Percentiles rank a stretch among this genome's conserved stretches.
Conservation (phyloP, 768 basidiomycete genomes). For the Suillus occidentalis region DNA sequence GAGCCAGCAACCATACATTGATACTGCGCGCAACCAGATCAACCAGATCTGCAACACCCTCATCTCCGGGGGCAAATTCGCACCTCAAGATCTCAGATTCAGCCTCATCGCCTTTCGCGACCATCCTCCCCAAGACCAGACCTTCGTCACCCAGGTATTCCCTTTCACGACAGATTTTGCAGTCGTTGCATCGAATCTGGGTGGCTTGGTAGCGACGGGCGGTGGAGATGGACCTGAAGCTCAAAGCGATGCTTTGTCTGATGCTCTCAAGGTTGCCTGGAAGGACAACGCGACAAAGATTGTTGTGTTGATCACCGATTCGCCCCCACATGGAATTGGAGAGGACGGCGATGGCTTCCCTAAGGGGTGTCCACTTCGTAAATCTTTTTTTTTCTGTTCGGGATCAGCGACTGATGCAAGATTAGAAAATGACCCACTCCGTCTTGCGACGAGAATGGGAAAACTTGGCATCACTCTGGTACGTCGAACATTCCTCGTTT, state of each 20-base stretch:
- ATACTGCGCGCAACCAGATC: neutral
- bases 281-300: neutral
- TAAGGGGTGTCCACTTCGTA: neutral
- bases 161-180: neutral
- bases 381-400: neutral
- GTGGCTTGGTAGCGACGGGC: neutral
- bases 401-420: neutral
- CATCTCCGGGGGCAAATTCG: neutral
- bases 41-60: neutral
- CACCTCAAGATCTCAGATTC: neutral
- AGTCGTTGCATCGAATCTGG: neutral
- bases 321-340: neutral
- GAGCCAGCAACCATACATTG: neutral
- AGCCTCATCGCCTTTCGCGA: neutral
- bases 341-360: neutral
- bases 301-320: neutral
- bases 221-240: neutral
- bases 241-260: neutral
- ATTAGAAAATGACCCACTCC: neutral
- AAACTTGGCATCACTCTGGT: neutral
- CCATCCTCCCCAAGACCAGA: neutral
- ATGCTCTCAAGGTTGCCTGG: neutral
- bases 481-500: neutral
- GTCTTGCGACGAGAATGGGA: neutral
- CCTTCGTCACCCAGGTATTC: neutral